Evolutionary conservation across 1,284 basidiomycete species (phyloP).

Genomic region (Bjerkandera adusta): DNA sequence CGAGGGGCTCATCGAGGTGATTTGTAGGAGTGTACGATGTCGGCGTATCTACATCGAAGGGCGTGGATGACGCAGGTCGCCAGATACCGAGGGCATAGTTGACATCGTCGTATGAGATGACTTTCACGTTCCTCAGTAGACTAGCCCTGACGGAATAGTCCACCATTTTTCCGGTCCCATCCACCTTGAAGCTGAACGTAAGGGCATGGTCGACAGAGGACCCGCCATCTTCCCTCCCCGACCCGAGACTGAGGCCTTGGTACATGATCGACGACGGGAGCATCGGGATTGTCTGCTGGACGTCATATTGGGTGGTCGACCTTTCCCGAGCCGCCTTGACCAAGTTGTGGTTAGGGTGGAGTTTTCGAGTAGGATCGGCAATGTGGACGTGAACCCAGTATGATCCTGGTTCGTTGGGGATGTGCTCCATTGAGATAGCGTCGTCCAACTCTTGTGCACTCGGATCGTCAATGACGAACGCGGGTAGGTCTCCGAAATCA

Average conservation of each 20-base stretch:
- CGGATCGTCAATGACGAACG: slow-evolving; percentile 89
- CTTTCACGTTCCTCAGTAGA: slow-evolving; percentile 66
- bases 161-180: slow-evolving; percentile 60
- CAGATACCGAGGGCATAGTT: slow-evolving; percentile 50
- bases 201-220: slow-evolving; percentile 64
- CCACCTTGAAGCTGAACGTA: slow-evolving; percentile 81
- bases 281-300: slow-evolving; percentile 67
- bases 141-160: slow-evolving; percentile 75
- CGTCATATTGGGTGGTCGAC: slow-evolving; percentile 59
- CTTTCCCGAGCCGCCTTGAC: slow-evolving; percentile 53
- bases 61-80: background rate
- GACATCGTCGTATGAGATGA: slow-evolving; percentile 71
- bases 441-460: slow-evolving; percentile 91
- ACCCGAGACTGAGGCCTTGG: slow-evolving; percentile 56
- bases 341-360: slow-evolving; percentile 70
- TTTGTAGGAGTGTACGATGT: background rate
- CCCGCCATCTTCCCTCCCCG: slow-evolving; percentile 32
- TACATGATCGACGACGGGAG: slow-evolving; percentile 57
- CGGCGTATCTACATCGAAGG: background rate
- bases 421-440: slow-evolving; percentile 80
- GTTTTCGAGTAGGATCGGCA: slow-evolving; percentile 85
- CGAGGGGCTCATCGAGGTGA: background rate
- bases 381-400: slow-evolving; percentile 92
- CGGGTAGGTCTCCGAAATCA: slow-evolving; percentile 82
- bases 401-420: slow-evolving; percentile 52